Base-by-base conservation (phyloP, 2,329 filamentous ascomycete genomes). In the Phialophora macrospora region DNA sequence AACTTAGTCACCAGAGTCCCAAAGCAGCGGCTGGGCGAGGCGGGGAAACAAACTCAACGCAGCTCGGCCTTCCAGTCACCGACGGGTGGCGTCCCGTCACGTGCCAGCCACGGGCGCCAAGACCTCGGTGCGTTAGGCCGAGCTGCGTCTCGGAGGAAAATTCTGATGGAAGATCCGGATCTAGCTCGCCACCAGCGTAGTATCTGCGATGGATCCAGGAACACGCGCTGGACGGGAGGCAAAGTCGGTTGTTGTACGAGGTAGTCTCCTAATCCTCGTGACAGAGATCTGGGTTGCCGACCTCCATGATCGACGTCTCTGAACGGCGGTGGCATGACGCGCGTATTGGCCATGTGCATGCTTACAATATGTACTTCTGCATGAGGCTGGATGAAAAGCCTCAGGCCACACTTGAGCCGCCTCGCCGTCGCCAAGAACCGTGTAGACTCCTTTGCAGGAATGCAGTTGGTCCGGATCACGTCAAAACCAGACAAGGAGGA, bases 171-270 rank as follows among this genome's bases (percentile, higher is more conserved):
- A n/a, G n/a, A 44, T 30, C 7, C 26, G 14, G 48, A 9, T 11
- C 48, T 17, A 22, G 28, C 30, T 34, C 9, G 11, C 24, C 30
- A 41, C 20, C 60, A 63, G 54, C 22, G 61, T 63, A 34, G 55
- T 32, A 63, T 57, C 46, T 28, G 20, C 32, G 44, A 63, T 58
- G 61, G 54, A 58, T 57, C 26, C 56, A 34, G 56, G 20, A 34
- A 59, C 56, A 17, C 30, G 9, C 30, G 3, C 5, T 20, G 44
- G 26, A 49, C 44, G 44, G 44, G 51, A 59, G 22, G 5, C 7
- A 30, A 32, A 7, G 20, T 48, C 20, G 41, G n/a, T 41, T 24
- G 41, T 14, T 24, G 41, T 14, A 22, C 8, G 24, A 3, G 24
- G 2, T 24, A 3, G 12, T 22, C 46, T 49, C n/a, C n/a, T 11